Evolutionary conservation across 2,329 filamentous ascomycete genomes (phyloP).

Genomic region (Geoglossum cookeanum): DNA sequence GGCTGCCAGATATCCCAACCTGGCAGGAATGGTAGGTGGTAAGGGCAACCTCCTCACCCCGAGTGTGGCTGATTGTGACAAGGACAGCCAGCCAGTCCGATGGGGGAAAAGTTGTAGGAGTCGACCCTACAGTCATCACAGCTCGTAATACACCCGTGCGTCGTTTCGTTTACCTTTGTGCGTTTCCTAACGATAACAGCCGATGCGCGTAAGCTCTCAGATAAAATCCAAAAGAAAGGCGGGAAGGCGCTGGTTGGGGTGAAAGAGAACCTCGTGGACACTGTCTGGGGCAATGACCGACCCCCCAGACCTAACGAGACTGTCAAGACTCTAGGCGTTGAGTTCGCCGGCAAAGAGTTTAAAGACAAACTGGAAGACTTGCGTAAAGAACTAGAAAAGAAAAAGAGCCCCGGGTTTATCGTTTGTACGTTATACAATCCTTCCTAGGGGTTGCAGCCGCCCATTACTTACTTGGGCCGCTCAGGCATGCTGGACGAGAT

Average conservation of each 20-base stretch:
- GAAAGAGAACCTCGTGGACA: slow-evolving; percentile 69
- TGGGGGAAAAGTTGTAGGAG: slow-evolving; percentile 70
- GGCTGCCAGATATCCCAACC: slow-evolving; percentile 79
- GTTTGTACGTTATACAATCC: slow-evolving; percentile 34
- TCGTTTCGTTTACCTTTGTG: slow-evolving; percentile 21
- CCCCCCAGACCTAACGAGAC: slow-evolving; percentile 59
- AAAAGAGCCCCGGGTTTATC: slow-evolving; percentile 69
- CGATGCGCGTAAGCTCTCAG: slow-evolving; percentile 55
- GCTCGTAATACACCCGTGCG: slow-evolving; percentile 29
- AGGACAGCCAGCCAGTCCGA: slow-evolving; percentile 63
- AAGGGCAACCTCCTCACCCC: neutral
- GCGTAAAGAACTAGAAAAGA: slow-evolving; percentile 81
- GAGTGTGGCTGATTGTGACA: slow-evolving; percentile 7
- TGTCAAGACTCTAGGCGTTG: slow-evolving; percentile 49
- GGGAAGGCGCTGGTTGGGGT: slow-evolving; percentile 59
- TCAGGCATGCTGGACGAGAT: slow-evolving; percentile 78
- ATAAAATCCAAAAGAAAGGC: slow-evolving; percentile 73
- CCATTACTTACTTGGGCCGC: neutral
- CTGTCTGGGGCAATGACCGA: slow-evolving; percentile 62
- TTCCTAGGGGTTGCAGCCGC: neutral
- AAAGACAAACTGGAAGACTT: slow-evolving; percentile 68
- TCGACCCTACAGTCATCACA: slow-evolving; percentile 77
- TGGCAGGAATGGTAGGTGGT: slow-evolving; percentile 77
- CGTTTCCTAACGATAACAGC: slow-evolving; percentile 17
- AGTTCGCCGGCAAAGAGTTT: slow-evolving; percentile 68